Evolutionary conservation across 2,329 filamentous ascomycete species (phyloP).

Genomic region (Colletotrichum sp.): DNA sequence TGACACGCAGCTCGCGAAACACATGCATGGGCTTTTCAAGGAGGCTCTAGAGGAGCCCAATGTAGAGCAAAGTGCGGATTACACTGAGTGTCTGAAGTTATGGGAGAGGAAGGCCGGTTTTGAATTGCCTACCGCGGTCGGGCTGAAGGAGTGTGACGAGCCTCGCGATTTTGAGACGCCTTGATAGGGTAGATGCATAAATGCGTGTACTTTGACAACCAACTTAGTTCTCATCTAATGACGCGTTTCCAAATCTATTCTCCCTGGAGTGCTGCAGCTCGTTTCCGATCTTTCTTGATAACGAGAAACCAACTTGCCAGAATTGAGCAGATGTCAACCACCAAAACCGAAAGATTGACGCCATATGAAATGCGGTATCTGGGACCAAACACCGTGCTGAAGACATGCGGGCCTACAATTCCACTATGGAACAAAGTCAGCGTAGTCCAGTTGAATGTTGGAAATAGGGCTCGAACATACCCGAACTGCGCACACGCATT

Average conservation of each 20-base stretch:
- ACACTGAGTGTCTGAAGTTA: background rate
- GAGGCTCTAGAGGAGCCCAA: background rate
- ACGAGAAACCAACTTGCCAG: background rate
- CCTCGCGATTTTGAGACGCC: background rate
- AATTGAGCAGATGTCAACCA: background rate
- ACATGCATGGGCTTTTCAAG: background rate
- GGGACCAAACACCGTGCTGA: background rate
- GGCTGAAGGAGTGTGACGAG: background rate
- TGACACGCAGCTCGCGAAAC: background rate
- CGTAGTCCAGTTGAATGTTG: background rate
- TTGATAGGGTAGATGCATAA: background rate
- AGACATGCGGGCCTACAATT: background rate
- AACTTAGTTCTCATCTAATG: background rate
- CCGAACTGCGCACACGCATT: background rate
- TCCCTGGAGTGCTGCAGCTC: background rate
- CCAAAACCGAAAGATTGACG: background rate
- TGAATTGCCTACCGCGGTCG: background rate
- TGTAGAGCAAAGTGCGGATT: background rate
- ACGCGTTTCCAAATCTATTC: background rate
- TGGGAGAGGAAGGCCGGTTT: background rate
- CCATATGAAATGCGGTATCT: background rate
- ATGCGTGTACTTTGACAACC: background rate
- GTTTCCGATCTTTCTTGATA: background rate
- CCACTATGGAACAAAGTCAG: background rate
- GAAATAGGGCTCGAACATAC: background rate